Base-by-base conservation (phyloP, 495 filamentous ascomycete genomes). In the Opeltia flavorubescens region DNA sequence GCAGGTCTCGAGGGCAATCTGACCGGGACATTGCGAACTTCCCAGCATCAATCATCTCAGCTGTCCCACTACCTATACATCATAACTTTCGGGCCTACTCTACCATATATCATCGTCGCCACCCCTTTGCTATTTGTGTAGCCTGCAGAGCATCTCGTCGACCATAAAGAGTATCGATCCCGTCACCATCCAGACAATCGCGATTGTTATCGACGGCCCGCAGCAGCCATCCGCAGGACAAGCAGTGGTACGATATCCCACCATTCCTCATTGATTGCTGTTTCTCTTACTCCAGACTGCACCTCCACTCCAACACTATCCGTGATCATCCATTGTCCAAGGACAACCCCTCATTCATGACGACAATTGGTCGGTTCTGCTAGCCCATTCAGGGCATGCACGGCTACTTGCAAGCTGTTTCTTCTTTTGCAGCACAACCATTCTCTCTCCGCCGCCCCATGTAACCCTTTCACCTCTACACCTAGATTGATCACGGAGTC, bases 201-300 rank as follows among this genome's bases (percentile, higher is more conserved):
- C 31, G 24, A 25, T 28, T 34, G 34, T 38, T n/a, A 31, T 35
- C 34, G 5, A 30, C 33, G 36, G 38, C 44, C 49, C 49, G 26
- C 49, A 43, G 52, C 45, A 35, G 43, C 34, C 46, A 49, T 51
- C 49, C 49, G 45, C 30, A n/a, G n/a, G n/a, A n/a, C n/a, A n/a
- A n/a, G n/a, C n/a, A 18, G 20, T 35, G 44, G 52, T 55, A 51
- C 39, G 49, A 25, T 12, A 12, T 29, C 17, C 24, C 47, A 44
- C 12, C 18, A n/a, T n/a, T n/a, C 21, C 38, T 15, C 21, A 4
- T 50, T 50, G 47, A 41, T 47, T 47, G 30, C 43, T 46, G 23
- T 25, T 38, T 29, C 5, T 24, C 36, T 12, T 25, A 18, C 18
- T 3, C 30, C 34, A n/a, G 29, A n/a, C 29, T 15, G 8, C 41